phyloP scores from a whole-genome alignment of 768 basidiomycete genomes.

The Paxillus involutus region DNA sequence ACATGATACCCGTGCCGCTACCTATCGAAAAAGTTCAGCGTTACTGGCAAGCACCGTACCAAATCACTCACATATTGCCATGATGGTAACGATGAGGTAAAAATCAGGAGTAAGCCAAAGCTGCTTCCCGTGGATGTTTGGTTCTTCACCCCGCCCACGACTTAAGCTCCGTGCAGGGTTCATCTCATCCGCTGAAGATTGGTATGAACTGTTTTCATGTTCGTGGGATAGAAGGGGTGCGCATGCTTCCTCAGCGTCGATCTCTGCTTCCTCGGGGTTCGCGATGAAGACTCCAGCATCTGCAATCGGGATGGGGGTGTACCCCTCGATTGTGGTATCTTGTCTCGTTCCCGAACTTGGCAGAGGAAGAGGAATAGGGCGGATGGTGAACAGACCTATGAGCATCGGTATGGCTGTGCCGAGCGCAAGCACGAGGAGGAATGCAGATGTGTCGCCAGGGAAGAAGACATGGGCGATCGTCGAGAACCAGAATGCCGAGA shows the following conservation, averaged over 20 bases:
- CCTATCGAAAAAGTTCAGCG: no score
- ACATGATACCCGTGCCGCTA: no score
- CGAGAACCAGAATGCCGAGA: no score
- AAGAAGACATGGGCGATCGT: no score
- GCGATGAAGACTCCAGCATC: slow-evolving; percentile 11
- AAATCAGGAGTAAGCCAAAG: slow-evolving; percentile 28
- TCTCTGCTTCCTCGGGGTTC: slow-evolving; percentile 16
- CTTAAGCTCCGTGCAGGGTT: slow-evolving; percentile 8
- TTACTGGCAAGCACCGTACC: no score
- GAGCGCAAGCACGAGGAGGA: slow-evolving; percentile 71
- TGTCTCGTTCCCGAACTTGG: slow-evolving; percentile 16
- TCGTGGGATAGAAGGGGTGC: slow-evolving; percentile 23
- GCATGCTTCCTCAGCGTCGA: background rate
- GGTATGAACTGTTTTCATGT: slow-evolving; percentile 16
- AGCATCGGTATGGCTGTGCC: slow-evolving; percentile 82
- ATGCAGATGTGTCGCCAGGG: no score
- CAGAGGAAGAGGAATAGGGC: slow-evolving; percentile 59
- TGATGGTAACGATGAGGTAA: slow-evolving; percentile 57
- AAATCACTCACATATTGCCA: slow-evolving; percentile 51
- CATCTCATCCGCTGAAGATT: slow-evolving; percentile 20
- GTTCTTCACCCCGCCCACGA: slow-evolving; percentile 9
- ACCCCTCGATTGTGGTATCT: slow-evolving; percentile 10
- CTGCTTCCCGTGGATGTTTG: slow-evolving; percentile 54
- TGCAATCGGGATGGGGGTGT: slow-evolving; percentile 15
- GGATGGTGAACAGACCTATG: slow-evolving; percentile 71